Evolutionary conservation across 495 filamentous ascomycete species (phyloP), one percentile per base, ranked within the genome.

Genomic region (Evernia prunastri): DNA sequence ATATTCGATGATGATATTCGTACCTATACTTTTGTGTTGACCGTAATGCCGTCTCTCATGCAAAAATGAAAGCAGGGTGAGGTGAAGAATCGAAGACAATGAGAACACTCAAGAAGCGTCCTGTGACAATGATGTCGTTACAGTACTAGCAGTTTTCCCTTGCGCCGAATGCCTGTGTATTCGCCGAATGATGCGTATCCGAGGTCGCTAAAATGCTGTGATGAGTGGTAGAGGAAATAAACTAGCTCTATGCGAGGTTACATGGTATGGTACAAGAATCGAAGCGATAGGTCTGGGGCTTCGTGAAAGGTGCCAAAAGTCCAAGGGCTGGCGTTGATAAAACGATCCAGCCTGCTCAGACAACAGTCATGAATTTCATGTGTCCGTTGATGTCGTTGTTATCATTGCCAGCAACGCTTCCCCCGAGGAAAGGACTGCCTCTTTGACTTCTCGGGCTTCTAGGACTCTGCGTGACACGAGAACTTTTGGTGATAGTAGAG

Each of bases 331-430:
- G 20, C 43, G 33, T 47, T 25, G 27, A 56, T 18, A 25, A 20
- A 23, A 39, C 33, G 35, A 31, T 58, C 31, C 53, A 63, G 37
- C 54, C 37, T 59, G 56, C 25, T 74, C 75, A 88, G 67, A 79
- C 82, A 45, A 87, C 84, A 43, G 83, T 87, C 85, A 87, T 86
- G 79, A 88, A 80, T 72, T 87, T 84, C 83, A 87, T 85, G 66
- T 84, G 78, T 64, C 78, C 75, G 58, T 76, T 73, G 40, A 85
- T 72, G 35, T 79, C 80, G 75, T 83, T 59, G 75, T 83, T 59
- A 75, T 78, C 59, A 77, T 82, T 67, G 76, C 70, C 40, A 61
- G 80, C 74, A 43, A 81, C 77, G 61, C 80, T 80, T n/a, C 75
- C 74, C 42, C 76, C 78, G 35, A 83, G 68, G 31, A 79, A 74